Conservation (phyloP, 2,329 filamentous ascomycete genomes). For the Stachybotrys chartarum region DNA sequence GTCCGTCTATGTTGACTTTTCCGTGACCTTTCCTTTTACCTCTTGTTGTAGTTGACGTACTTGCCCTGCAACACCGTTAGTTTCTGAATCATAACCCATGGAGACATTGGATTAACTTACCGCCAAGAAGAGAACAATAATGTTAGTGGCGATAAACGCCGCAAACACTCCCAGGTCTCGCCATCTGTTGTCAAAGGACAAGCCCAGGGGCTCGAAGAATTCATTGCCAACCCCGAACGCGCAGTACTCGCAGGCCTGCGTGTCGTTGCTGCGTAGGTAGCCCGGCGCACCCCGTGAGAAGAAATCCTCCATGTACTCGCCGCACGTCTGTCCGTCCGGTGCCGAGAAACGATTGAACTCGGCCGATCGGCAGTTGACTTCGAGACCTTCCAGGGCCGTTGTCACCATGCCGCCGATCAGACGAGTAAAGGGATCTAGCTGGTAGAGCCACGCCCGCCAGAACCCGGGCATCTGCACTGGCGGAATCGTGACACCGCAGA, state of each 20-base stretch:
- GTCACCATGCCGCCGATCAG: slow-evolving; percentile 75
- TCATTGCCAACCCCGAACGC: slow-evolving; percentile 74
- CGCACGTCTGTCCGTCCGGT: slow-evolving; percentile 60
- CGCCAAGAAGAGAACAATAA: slow-evolving; percentile 52
- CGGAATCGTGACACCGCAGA: slow-evolving; percentile 82
- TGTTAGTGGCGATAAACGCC: slow-evolving; percentile 71
- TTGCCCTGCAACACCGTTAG: slow-evolving; percentile 28
- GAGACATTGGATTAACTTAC: slow-evolving; percentile 29
- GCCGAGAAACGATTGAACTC: slow-evolving; percentile 66
- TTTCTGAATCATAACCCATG: background rate
- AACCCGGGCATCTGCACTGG: slow-evolving; percentile 69
- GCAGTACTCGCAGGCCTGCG: slow-evolving; percentile 69
- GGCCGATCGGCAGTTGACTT: slow-evolving; percentile 49
- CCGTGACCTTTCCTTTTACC: slow-evolving; percentile 19
- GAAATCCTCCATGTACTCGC: slow-evolving; percentile 67
- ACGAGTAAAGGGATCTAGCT: slow-evolving; percentile 77
- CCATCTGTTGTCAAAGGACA: slow-evolving; percentile 66
- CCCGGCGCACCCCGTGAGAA: slow-evolving; percentile 62
- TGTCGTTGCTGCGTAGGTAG: slow-evolving; percentile 62
- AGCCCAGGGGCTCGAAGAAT: slow-evolving; percentile 63
- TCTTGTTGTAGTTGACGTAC: slow-evolving; percentile 47
- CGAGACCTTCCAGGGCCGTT: slow-evolving; percentile 62
- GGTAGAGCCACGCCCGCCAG: slow-evolving; percentile 75
- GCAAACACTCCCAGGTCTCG: slow-evolving; percentile 73
- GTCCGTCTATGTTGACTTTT: background rate